Evolutionary conservation across 1,284 basidiomycete species (phyloP).

Genomic region (Salmacisia buchloeana): DNA sequence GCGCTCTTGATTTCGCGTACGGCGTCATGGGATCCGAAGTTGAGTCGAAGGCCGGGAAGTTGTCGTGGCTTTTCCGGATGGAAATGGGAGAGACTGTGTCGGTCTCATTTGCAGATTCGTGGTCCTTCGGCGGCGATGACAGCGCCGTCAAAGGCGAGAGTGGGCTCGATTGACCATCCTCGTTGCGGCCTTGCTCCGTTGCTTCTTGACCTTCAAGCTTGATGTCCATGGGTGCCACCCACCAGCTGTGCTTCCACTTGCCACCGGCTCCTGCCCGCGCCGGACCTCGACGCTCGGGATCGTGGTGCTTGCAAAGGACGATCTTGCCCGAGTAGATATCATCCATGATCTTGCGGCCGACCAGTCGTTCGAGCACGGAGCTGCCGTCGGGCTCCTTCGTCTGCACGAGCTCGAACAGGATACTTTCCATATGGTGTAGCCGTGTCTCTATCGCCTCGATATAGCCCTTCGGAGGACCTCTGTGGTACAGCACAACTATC

Average conservation of each 20-base stretch:
- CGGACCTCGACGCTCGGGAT: background rate
- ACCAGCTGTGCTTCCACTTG: constrained; percentile 7
- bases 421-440: constrained; percentile 76
- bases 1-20: too few relatives aligned
- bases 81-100: too few relatives aligned
- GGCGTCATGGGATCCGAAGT: too few relatives aligned
- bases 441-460: constrained; percentile 83
- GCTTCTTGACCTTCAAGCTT: background rate
- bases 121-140: too few relatives aligned
- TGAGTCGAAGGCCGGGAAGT: too few relatives aligned
- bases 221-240: background rate
- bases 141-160: too few relatives aligned
- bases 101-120: too few relatives aligned
- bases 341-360: background rate
- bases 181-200: too few relatives aligned
- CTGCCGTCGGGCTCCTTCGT: constrained; percentile 64
- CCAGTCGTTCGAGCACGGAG: constrained; percentile 61
- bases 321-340: constrained; percentile 5
- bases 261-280: background rate
- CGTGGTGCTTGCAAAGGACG: background rate
- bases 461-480: constrained; percentile 79
- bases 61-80: too few relatives aligned
- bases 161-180: too few relatives aligned
- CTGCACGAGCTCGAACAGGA: constrained; percentile 65
- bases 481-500: background rate